A percentile compares a stretch with the other conserved stretches of the same genome.
phyloP scores from a whole-genome alignment of 345 rosid species.

The Lepidium didymum region DNA sequence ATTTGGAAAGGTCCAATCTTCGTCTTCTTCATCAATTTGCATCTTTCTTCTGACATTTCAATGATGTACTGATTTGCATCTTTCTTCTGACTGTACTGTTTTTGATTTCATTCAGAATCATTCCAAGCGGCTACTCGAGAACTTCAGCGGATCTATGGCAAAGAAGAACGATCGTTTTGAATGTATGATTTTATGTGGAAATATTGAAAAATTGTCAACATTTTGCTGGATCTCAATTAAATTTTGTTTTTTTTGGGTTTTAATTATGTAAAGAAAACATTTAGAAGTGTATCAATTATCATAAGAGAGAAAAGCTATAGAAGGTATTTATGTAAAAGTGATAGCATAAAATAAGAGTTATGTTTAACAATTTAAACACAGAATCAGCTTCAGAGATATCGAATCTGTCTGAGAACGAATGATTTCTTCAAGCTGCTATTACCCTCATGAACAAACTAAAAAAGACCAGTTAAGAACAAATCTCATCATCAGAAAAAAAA shows the following conservation, averaged over 20 bases:
- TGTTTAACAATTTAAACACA: not conserved
- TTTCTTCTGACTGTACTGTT: not conserved
- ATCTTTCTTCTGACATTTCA: not conserved
- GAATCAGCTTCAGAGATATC: not conserved
- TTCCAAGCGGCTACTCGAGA: slow-evolving; percentile 88
- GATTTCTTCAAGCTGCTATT: slow-evolving; percentile 11
- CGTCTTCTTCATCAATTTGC: not conserved
- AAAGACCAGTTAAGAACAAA: slow-evolving; percentile 8
- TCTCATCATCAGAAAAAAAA: not conserved
- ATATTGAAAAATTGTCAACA: not conserved
- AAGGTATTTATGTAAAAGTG: not conserved
- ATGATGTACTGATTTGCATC: not conserved
- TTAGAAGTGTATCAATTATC: not conserved
- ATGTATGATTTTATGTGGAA: not conserved
- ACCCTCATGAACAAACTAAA: slow-evolving; percentile 21
- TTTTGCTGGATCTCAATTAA: slow-evolving; percentile 7
- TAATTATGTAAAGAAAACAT: not conserved
- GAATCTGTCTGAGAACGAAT: not conserved
- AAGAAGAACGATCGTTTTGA: slow-evolving; percentile 54
- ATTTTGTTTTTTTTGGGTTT: not conserved
- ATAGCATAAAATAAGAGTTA: not conserved
- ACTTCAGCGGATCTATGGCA: slow-evolving; percentile 83
- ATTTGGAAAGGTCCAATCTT: slow-evolving; percentile 74
- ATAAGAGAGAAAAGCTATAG: not conserved
- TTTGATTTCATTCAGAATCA: slow-evolving; percentile 43